Evolutionary conservation across 1,284 basidiomycete genomes (phyloP).

Genomic region (Ceratobasidium sp.): DNA sequence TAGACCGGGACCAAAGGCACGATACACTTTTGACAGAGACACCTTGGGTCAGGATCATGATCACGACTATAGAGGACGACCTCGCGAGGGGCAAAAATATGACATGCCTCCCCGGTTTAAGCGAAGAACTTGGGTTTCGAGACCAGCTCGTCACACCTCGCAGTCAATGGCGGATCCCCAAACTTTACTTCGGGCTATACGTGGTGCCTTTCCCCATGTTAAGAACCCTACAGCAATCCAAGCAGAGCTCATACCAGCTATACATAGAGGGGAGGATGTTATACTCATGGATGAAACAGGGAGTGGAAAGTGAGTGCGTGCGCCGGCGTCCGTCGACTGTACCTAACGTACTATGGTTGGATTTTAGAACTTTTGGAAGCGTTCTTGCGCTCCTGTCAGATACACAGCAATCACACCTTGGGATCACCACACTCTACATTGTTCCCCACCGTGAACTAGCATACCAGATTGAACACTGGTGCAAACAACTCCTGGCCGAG

Average conservation of each 20-base stretch:
- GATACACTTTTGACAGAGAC: not conserved
- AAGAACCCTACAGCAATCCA: slow-evolving; percentile 66
- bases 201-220: slow-evolving; percentile 67
- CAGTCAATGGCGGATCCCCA: not conserved
- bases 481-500: slow-evolving; percentile 58
- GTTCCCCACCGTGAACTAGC: slow-evolving; percentile 79
- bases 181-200: slow-evolving; percentile 36
- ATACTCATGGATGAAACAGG: slow-evolving; percentile 73
- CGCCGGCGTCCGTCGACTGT: not conserved
- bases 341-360: not conserved
- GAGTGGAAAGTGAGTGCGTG: slow-evolving; percentile 70
- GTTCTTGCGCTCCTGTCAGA: slow-evolving; percentile 70
- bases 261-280: slow-evolving; percentile 62
- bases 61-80: too few species aligned
- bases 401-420: slow-evolving; percentile 49
- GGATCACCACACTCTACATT: slow-evolving; percentile 64
- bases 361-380: slow-evolving; percentile 71
- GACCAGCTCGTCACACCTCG: not conserved
- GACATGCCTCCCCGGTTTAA: not conserved
- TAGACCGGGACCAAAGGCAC: not conserved
- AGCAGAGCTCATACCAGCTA: slow-evolving; percentile 65
- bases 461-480: slow-evolving; percentile 72
- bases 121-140: not conserved
- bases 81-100: not conserved
- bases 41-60: too few species aligned